phyloP scores from a whole-genome alignment of 2,329 filamentous ascomycete species.

The Colletotrichum lupini region DNA sequence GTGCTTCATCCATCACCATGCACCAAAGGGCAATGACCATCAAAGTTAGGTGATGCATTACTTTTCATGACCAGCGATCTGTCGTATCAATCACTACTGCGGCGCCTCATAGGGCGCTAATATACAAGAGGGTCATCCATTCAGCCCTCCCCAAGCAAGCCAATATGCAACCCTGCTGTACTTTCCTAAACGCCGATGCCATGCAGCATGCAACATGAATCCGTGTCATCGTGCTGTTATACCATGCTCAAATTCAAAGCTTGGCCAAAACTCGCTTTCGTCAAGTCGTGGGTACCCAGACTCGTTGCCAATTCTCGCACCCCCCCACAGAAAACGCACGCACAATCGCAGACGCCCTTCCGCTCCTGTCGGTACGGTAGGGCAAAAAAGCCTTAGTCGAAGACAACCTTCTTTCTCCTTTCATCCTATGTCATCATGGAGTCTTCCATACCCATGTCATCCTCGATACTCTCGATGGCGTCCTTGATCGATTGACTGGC shows the following conservation, averaged over 20 bases:
- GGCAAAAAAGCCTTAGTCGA: background rate
- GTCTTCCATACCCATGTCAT: slow-evolving; percentile 78
- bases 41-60: slow-evolving; percentile 9
- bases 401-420: background rate
- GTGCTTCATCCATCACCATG: background rate
- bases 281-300: slow-evolving; percentile 22
- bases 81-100: background rate
- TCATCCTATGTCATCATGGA: slow-evolving; percentile 67
- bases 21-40: background rate
- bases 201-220: slow-evolving; percentile 45
- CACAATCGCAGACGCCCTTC: background rate
- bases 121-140: slow-evolving; percentile 22
- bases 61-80: slow-evolving; percentile 13
- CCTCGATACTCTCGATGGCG: slow-evolving; percentile 91
- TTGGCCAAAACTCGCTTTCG: slow-evolving; percentile 21
- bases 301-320: slow-evolving; percentile 14
- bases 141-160: slow-evolving; percentile 30
- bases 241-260: slow-evolving; percentile 22
- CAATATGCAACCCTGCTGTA: slow-evolving; percentile 31
- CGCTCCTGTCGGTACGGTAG: background rate
- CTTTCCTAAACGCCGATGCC: slow-evolving; percentile 45
- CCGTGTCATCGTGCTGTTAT: slow-evolving; percentile 34
- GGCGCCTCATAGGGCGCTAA: slow-evolving; percentile 1
- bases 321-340: slow-evolving; percentile 17
- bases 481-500: slow-evolving; percentile 95